Percentiles rank a stretch among this genome's conserved stretches.
Conservation (phyloP, 2,329 filamentous ascomycete genomes). For the Colletotrichum falcatum region DNA sequence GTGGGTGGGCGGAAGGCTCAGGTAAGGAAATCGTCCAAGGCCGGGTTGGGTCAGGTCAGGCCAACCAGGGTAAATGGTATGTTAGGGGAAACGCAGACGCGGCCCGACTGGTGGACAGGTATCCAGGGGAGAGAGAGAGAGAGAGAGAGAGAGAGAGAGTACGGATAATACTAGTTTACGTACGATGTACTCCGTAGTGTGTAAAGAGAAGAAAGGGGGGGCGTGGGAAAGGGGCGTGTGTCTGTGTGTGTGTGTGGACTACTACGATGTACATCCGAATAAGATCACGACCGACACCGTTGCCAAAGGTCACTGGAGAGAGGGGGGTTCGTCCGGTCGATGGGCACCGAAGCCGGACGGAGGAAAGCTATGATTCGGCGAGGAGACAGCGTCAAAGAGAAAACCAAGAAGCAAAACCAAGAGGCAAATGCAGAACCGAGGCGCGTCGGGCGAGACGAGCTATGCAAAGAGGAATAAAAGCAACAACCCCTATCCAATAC, state of each 20-base stretch:
- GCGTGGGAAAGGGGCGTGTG: conserved; percentile 2
- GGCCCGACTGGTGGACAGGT: conserved; percentile 31
- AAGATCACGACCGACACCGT: not conserved
- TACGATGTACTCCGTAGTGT: not conserved
- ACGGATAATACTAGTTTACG: too few relatives aligned
- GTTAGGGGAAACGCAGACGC: conserved; percentile 30
- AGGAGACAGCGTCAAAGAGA: not conserved
- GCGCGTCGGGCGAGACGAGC: not conserved
- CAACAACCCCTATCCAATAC: not conserved
- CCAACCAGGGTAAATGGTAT: conserved; percentile 26
- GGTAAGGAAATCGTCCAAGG: conserved; percentile 23
- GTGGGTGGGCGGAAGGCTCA: conserved; percentile 20
- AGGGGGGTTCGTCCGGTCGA: conserved; percentile 2
- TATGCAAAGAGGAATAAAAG: conserved; percentile 9
- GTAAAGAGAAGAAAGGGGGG: conserved; percentile 6
- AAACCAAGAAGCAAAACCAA: not conserved
- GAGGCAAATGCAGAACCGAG: conserved; percentile 9
- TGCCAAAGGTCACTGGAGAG: not conserved
- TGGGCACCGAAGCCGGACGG: too few relatives aligned
- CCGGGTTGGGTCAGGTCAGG: not conserved
- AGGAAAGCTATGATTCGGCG: not conserved
- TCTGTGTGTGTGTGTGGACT: conserved; percentile 4
- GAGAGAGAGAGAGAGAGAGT: conserved; percentile 15
- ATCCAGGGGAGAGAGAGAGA: conserved; percentile 12
- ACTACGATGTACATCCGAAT: not conserved